Base-by-base conservation (phyloP, 1,284 basidiomycete genomes). In the Omphalotus olearius region DNA sequence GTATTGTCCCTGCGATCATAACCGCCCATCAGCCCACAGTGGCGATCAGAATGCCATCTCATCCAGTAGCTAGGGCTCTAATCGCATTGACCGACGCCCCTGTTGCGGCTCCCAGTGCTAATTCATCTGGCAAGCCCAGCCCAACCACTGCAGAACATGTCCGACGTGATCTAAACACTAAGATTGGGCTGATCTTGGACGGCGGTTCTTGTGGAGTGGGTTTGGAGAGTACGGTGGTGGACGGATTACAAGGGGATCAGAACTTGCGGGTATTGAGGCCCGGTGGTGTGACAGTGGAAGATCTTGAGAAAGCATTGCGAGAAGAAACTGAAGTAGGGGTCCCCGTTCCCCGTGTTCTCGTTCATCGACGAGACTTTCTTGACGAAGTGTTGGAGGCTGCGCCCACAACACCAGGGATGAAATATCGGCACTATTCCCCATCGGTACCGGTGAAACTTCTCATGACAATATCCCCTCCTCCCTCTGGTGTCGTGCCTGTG, bases 331-430 rank as follows among this genome's bases (percentile, higher is more conserved):
- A 58, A 6, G 66, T 64, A 25, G 57, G 57, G 4, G 60, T 59
- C 2, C 65, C 49, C 16, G 60, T 68, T 14, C 81, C 82, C 13
- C 73, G 68, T 20, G 85, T 93, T 18, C 71, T 91, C 43, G 88
- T 93, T 6, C 84, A 91, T 62, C 73, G 78, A 48, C 79, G 88
- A 17, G 89, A 93, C 65, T 92, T 85, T 61, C 60, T 68, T 30
- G 87, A 89, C 59, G 73, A 78, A 42, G 68, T 66, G 17, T 71
- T 89, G 54, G 87, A 91, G 64, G 73, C 74, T 44, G 80, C 85
- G 0, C 96, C 96, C 1, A 95, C 93, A 1, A 99, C 97, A 0
- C 97, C 97, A 0, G 97, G 97, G n/a, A 98, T 98, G 95, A 99
- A 99, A 71, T 99, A 99, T 67, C 81, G 90, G 47, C 97, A 99